Percentiles rank a stretch among this genome's conserved stretches.
Conservation (phyloP, 1,139 yeast species). For the Yamadazyma triangularis region DNA sequence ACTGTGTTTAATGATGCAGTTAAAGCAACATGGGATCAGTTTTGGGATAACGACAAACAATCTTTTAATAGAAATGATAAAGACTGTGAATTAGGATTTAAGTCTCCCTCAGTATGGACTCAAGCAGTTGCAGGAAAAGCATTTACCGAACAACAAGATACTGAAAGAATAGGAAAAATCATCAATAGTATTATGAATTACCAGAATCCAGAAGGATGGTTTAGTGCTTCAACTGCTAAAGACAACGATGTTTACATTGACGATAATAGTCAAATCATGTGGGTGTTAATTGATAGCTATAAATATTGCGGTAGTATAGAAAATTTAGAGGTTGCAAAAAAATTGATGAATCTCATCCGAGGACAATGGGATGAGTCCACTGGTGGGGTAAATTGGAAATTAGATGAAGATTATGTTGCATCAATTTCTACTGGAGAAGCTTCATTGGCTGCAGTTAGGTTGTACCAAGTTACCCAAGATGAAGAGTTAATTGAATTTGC, state of each 20-base stretch:
- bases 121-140: constrained; percentile 23
- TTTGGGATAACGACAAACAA: constrained; percentile 12
- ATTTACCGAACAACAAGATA: constrained; percentile 10
- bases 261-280: constrained; percentile 30
- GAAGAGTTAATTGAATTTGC: constrained; percentile 19
- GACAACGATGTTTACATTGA: constrained; percentile 29
- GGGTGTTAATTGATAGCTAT: constrained; percentile 27
- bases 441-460: constrained; percentile 27
- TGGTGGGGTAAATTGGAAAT: constrained; percentile 30
- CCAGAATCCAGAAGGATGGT: constrained; percentile 19
- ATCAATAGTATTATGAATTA: constrained; percentile 11
- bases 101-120: constrained; percentile 20
- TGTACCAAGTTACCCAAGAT: constrained; percentile 19
- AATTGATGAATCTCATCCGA: constrained; percentile 10
- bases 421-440: constrained; percentile 32
- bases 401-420: constrained; percentile 22
- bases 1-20: background rate
- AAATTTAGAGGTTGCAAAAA: constrained; percentile 14
- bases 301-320: constrained; percentile 11
- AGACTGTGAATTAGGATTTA: constrained; percentile 7
- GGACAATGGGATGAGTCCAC: constrained; percentile 15
- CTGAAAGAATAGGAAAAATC: constrained; percentile 8
- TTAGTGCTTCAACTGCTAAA: constrained; percentile 23
- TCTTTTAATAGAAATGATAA: constrained; percentile 12
- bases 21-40: constrained; percentile 10